Base-by-base conservation (phyloP, 2,329 filamentous ascomycete species). In the Gnomoniopsis smithogilvyi region DNA sequence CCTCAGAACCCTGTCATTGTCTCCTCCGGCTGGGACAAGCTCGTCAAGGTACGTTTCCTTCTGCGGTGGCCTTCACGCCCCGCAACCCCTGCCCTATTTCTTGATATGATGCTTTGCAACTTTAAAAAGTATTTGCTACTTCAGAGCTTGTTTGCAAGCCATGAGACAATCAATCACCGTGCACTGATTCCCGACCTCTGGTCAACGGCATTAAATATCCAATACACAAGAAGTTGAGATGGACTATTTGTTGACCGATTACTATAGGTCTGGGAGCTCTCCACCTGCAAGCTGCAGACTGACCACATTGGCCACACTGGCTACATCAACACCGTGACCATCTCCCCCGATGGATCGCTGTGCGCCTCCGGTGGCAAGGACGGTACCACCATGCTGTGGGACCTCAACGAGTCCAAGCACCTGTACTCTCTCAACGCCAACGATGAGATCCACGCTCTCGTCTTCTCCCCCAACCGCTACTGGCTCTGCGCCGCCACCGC, bases 381-480 rank as follows among this genome's bases (percentile, higher is more conserved):
- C 81, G 95, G 95, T 79, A 98, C 94, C 78, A 98, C 95, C 78
- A 99, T 98, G 95, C 92, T 99, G 72, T 99, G 95, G 95, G 95
- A 98, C 79, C 88, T 99, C 73, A 99, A 99, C 88, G 95, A 99
- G 90, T 97, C 93, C 78, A 99, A 99, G 91, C 95, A 99, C 87
- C 90, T 99, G 74, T 99, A 99, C 91, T 98, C 94, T 67, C 92
- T 99, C 76, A 95, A 93, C 82, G 95, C 95, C 78, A 95, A 94
- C 80, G 94, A 99, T 80, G 95, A 98, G 89, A 99, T 99, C 86
- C 95, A 99, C 85, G 94, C 95, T 71, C 94, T 99, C 70, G 95
- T 98, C 80, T 99, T 99, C 91, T 98, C 95, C 67, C 95, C 95
- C 76, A 99, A 99, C 92, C 90, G 95, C 80, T 99, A 99, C 92